Evolutionary conservation across 768 basidiomycete species (phyloP), one percentile per base, ranked within the genome.

Genomic region (Boletus patriciae): DNA sequence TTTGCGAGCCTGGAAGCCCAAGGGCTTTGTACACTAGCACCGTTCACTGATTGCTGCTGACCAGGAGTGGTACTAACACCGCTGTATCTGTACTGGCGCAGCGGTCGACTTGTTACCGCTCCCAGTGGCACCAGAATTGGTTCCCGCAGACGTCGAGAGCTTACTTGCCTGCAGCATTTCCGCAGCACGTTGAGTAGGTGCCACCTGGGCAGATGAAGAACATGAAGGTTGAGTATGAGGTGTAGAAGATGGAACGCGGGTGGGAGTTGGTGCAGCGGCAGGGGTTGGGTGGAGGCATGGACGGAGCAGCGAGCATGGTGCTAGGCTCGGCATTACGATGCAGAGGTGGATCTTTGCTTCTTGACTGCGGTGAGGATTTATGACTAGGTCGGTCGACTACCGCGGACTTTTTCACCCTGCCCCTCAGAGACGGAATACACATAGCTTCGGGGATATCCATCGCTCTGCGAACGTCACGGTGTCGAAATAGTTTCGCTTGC

Each of bases 111-210:
- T 70, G 33, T 55, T 55, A 34, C 27, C 48, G 31, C 15, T 54
- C 19, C 54, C 50, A 16, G 50, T 19, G 15, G 42, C 9, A 16
- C 41, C n/a, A 15, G 53, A 10, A 21, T 50, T 46, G n/a, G 46
- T 37, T 31, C 31, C 55, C 18, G 33, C 19, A 29, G 66, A 29
- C 15, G 49, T 23, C 3, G 63, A 59, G 37, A 57, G 45, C 38
- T 63, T 69, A 38, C 52, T 61, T 46, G 72, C 44, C 25, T 61
- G 66, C 21, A 61, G 36, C 47, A 53, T 60, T 46, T 71, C 70
- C 11, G 50, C 52, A 3, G 60, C 51, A 46, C 66, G 70, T 51
- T 68, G 72, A 21, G 45, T 33, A 43, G 59, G 41, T 36, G 41
- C 38, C 36, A 49, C 34, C 12, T 60, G 62, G 15, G 46, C 23